These are phyloP conservation scores for Phytophthora capsici DNA, from an alignment of 352 stramenopile genomes.

Conservation along the genomic window DNA sequence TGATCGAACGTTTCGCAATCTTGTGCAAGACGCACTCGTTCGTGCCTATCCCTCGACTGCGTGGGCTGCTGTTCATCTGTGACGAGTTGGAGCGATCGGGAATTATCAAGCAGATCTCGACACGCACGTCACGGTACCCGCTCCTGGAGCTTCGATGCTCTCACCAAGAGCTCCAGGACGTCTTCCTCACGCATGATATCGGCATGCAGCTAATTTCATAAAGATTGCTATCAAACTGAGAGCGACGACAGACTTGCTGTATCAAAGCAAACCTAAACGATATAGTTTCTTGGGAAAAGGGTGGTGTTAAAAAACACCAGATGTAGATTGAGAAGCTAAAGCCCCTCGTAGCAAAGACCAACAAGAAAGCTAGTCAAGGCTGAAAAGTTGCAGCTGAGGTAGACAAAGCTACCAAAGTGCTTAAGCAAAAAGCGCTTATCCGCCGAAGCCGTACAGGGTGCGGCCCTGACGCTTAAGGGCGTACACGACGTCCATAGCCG, in stretches of 20 bases:
- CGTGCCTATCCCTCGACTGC: conserved; percentile 56
- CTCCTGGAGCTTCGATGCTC: conserved; percentile 65
- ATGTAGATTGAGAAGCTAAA: conserved; percentile 14
- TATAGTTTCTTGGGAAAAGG: conserved; percentile 33
- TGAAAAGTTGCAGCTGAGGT: conserved; percentile 6
- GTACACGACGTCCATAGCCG: conserved; percentile 98
- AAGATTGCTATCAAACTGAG: too few species aligned
- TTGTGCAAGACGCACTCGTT: conserved; percentile 75
- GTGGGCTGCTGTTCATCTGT: conserved; percentile 61
- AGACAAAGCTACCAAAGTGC: conserved; percentile 79
- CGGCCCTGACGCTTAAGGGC: conserved; percentile 97
- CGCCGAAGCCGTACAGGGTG: conserved; percentile 95
- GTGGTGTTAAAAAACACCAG: conserved; percentile 61
- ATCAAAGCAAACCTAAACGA: conserved; percentile 8
- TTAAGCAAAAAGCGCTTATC: conserved; percentile 53
- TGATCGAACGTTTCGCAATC: conserved; percentile 69
- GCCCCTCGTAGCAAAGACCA: conserved; percentile 8
- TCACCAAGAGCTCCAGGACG: conserved; percentile 69
- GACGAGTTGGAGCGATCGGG: conserved; percentile 72
- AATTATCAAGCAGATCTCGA: conserved; percentile 55
- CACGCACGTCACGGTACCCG: conserved; percentile 57
- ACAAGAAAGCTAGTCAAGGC: not conserved
- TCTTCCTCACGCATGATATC: conserved; percentile 65
- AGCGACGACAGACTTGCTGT: not conserved
- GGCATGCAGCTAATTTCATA: conserved; percentile 64